These are phyloP conservation scores for Neonectria hederae DNA, from an alignment of 2,329 filamentous ascomycete species.

Conservation along the genomic window DNA sequence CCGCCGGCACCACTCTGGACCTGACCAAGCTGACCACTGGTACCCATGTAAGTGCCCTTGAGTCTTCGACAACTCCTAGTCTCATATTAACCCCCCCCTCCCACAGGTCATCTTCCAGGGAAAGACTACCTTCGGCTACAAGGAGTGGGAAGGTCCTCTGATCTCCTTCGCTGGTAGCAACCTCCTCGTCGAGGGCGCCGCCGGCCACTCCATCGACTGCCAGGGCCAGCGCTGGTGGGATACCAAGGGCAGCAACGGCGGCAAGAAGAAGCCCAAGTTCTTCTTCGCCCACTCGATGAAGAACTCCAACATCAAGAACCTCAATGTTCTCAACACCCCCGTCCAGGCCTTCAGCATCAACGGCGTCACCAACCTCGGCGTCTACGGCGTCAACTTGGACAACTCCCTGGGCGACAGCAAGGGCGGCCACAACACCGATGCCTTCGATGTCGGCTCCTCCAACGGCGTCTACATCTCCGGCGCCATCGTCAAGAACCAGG, in stretches of 20 bases:
- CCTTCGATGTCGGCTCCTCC: slow-evolving; percentile 64
- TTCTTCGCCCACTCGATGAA: slow-evolving; percentile 58
- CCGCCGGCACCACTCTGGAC: slow-evolving; percentile 67
- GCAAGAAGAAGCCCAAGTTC: slow-evolving; percentile 71
- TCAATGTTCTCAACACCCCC: slow-evolving; percentile 55
- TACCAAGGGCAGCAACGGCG: slow-evolving; percentile 66
- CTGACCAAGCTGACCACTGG: slow-evolving; percentile 61
- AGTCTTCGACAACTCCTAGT: background rate
- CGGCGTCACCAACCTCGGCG: slow-evolving; percentile 45
- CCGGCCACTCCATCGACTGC: slow-evolving; percentile 62
- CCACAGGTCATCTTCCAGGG: slow-evolving; percentile 66
- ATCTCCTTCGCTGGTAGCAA: slow-evolving; percentile 67
- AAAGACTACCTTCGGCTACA: slow-evolving; percentile 72
- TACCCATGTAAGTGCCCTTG: slow-evolving; percentile 49
- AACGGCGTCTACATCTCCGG: slow-evolving; percentile 60
- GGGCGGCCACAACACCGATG: slow-evolving; percentile 64
- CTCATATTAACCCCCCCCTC: background rate
- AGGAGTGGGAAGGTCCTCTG: slow-evolving; percentile 72
- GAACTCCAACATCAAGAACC: slow-evolving; percentile 48
- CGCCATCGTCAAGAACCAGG: slow-evolving; percentile 67
- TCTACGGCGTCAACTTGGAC: slow-evolving; percentile 50
- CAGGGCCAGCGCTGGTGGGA: slow-evolving; percentile 70
- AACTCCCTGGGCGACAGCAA: slow-evolving; percentile 50
- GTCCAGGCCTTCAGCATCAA: slow-evolving; percentile 55
- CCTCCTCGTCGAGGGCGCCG: slow-evolving; percentile 62